Conservation (phyloP, 768 basidiomycete species). For the Flagelloscypha sp. region DNA sequence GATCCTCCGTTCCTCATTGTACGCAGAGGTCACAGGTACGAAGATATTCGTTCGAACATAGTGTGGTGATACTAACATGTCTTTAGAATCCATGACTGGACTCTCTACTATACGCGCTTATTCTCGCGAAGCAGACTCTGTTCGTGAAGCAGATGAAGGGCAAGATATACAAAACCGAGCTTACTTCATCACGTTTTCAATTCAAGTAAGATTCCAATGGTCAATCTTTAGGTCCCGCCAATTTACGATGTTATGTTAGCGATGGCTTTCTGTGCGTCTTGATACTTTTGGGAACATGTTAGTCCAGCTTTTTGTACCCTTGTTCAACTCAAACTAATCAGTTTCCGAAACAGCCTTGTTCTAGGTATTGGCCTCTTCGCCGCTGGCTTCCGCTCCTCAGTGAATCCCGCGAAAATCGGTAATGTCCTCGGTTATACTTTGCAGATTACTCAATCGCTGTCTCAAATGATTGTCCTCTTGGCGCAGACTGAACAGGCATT, state of each 20-base stretch:
- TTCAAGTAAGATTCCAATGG: no score
- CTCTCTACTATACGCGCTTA: slow-evolving; percentile 58
- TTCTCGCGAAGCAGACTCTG: no score
- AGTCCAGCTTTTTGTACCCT: no score
- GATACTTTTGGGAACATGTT: slow-evolving; percentile 61
- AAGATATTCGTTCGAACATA: no score
- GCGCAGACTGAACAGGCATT: slow-evolving; percentile 62
- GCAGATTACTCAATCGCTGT: no score
- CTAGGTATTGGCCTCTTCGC: slow-evolving; percentile 67
- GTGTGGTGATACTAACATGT: neutral
- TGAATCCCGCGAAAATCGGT: slow-evolving; percentile 49
- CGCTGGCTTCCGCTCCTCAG: slow-evolving; percentile 45
- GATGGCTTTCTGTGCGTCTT: slow-evolving; percentile 56
- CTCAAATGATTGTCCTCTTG: no score
- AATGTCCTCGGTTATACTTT: slow-evolving; percentile 52
- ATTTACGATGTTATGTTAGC: no score
- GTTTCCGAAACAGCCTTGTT: no score
- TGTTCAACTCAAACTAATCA: no score
- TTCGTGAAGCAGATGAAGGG: slow-evolving; percentile 45
- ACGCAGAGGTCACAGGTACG: slow-evolving; percentile 49
- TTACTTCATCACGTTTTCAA: slow-evolving; percentile 54
- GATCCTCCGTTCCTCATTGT: slow-evolving; percentile 48
- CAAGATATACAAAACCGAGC: slow-evolving; percentile 55
- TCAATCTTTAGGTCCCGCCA: no score
- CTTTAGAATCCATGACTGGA: slow-evolving; percentile 52